Evolutionary conservation across 768 basidiomycete genomes (phyloP), one percentile per base, ranked within the genome.

Genomic region (Psilocybe tampanensis): DNA sequence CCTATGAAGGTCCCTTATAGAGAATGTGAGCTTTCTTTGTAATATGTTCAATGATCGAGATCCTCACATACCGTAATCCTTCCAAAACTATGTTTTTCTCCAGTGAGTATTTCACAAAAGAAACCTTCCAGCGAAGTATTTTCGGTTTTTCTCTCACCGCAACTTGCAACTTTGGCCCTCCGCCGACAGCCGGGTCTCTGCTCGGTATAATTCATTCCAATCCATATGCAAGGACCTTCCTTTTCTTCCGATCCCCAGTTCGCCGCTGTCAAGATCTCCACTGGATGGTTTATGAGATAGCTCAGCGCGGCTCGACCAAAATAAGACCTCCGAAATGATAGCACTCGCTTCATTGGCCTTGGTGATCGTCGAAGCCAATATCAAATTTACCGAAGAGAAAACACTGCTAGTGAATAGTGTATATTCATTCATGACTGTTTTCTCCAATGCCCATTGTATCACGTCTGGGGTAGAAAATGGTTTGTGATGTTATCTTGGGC

Each of bases 181-280:
- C 22, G 22, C 43, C 43, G 18, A 44, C 43, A 44, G 18, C 22
- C 43, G 18, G 11, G 43, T 22, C 18, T 44, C 15, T 42, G 17
- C 41, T 19, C 17, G 15, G 41, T 23, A 19, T 22, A 19, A 17
- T 47, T 47, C 45, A 23, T 6, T 47, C 23, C 45, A 29, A 9
- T 6, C 47, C 47, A 29, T 48, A 32, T 33, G 17, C 23, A 26
- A 47, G 17, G 5, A 17, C 4, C 47, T 19, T 33, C 32, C 47
- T 48, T 48, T 23, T 8, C 17, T 33, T 26, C n/a, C n/a, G n/a
- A n/a, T n/a, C 33, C 54, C 49, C 34, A 63, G 58, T 58, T 62
- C 56, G 47, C 60, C 60, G 65, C 52, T 60, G 59, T 56, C 54
- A 26, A 26, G 22, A 23, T 45, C 22, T 45, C 2, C 26, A 4